Percentiles rank a stretch among this genome's conserved stretches.
phyloP scores from a whole-genome alignment of 805 yeast genomes.

The Torulaspora maleeae region DNA sequence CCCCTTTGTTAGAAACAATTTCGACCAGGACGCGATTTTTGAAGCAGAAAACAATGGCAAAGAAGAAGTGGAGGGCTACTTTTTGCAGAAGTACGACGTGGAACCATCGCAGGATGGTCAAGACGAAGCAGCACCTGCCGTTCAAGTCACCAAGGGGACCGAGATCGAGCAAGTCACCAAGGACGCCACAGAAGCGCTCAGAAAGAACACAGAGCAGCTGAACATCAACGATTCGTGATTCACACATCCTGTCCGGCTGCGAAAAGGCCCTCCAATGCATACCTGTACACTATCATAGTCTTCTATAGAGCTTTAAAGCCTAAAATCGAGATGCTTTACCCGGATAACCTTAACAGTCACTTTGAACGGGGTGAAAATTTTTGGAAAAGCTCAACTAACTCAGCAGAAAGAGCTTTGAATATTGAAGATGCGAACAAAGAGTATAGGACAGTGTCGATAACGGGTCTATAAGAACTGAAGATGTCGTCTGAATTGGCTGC shows the following conservation, averaged over 20 bases:
- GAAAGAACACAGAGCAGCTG: conserved; percentile 19
- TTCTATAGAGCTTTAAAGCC: neutral
- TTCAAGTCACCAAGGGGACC: conserved; percentile 45
- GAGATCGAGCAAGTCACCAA: conserved; percentile 48
- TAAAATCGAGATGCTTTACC: conserved; percentile 7
- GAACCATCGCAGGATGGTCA: conserved; percentile 52
- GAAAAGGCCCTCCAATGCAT: neutral
- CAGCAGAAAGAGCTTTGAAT: neutral
- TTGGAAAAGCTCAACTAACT: conserved; percentile 1
- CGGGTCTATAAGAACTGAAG: neutral
- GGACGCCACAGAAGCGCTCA: conserved; percentile 42
- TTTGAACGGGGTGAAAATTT: conserved; percentile 13
- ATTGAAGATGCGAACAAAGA: neutral
- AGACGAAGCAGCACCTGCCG: conserved; percentile 38
- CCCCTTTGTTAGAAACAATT: conserved; percentile 68
- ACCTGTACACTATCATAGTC: conserved; percentile 4
- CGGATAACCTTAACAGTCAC: neutral
- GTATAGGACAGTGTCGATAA: neutral
- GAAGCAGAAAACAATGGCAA: conserved; percentile 82
- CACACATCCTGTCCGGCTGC: neutral
- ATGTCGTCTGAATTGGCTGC: conserved; percentile 36
- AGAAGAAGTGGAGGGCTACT: conserved; percentile 72
- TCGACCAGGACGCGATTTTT: conserved; percentile 77
- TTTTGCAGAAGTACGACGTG: conserved; percentile 66
- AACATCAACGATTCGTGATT: conserved; percentile 4